These are phyloP conservation scores for Candida manassasensis DNA, from an alignment of 805 yeast species.

Conservation along the genomic window DNA sequence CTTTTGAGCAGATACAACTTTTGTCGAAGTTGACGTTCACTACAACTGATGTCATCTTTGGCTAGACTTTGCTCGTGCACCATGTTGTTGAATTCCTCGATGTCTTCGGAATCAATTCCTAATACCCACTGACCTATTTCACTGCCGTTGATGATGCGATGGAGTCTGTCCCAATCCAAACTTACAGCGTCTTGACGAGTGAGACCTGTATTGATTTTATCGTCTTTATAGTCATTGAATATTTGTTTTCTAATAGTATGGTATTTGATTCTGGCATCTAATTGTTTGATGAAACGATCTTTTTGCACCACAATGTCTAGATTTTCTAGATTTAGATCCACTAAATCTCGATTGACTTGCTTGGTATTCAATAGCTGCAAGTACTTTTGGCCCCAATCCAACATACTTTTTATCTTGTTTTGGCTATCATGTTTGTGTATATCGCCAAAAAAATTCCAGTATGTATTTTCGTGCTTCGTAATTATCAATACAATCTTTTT, in stretches of 20 bases:
- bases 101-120: constrained; percentile 38
- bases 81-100: constrained; percentile 39
- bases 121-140: constrained; percentile 21
- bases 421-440: constrained; percentile 75
- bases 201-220: constrained; percentile 12
- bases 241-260: constrained; percentile 34
- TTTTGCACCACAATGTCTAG: constrained; percentile 31
- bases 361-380: constrained; percentile 61
- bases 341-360: constrained; percentile 35
- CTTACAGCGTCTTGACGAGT: constrained; percentile 20
- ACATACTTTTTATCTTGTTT: constrained; percentile 64
- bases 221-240: constrained; percentile 30
- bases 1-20: constrained; percentile 15
- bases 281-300: constrained; percentile 30
- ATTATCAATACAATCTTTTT: constrained; percentile 60
- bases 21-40: constrained; percentile 8
- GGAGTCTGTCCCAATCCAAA: constrained; percentile 43
- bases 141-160: constrained; percentile 25
- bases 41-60: constrained; percentile 8
- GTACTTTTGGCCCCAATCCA: constrained; percentile 69
- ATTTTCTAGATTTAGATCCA: constrained; percentile 25
- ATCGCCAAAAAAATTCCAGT: constrained; percentile 74
- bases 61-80: constrained; percentile 15
- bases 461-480: constrained; percentile 64
- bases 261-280: constrained; percentile 34